phyloP scores from a whole-genome alignment of 2,329 filamentous ascomycete species.

The Pseudogymnoascus sp. region DNA sequence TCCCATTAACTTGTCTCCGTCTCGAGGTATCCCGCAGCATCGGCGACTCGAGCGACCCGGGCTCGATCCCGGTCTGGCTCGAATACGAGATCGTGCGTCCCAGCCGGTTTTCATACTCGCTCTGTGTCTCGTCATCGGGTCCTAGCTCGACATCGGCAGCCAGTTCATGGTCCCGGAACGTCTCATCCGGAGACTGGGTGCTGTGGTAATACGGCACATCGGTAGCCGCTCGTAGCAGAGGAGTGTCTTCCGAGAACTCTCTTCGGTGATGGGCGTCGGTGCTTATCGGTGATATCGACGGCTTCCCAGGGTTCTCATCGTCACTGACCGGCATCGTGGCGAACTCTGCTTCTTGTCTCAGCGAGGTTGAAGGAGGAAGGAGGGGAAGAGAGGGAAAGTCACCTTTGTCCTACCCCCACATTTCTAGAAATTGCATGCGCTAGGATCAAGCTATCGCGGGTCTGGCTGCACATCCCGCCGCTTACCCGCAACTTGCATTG shows the following conservation, averaged over 20 bases:
- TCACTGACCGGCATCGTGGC: neutral
- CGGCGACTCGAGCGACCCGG: conserved; percentile 23
- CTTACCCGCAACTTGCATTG: neutral
- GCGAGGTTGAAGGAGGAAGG: neutral
- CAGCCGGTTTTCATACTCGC: neutral
- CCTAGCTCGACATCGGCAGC: conserved; percentile 18
- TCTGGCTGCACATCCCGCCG: conserved; percentile 1
- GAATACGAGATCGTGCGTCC: conserved; percentile 20
- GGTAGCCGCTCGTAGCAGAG: conserved; percentile 6
- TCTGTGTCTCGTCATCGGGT: neutral
- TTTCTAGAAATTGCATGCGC: conserved; percentile 3
- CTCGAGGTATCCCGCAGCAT: conserved; percentile 23
- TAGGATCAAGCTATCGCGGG: conserved; percentile 4
- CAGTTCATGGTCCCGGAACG: conserved; percentile 10
- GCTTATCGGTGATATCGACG: neutral
- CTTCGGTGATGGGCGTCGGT: neutral
- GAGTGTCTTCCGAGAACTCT: conserved; percentile 7
- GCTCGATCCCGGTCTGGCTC: conserved; percentile 23
- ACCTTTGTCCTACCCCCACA: conserved; percentile 2
- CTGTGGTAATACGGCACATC: conserved; percentile 10
- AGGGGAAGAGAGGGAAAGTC: neutral
- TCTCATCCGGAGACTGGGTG: conserved; percentile 9
- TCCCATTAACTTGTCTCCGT: conserved; percentile 12
- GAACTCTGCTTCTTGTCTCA: neutral
- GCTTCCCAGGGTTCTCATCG: neutral